These are phyloP conservation scores for Amaranthus tricolor DNA, from an alignment of 179 eudicot species.

Conservation along the genomic window DNA sequence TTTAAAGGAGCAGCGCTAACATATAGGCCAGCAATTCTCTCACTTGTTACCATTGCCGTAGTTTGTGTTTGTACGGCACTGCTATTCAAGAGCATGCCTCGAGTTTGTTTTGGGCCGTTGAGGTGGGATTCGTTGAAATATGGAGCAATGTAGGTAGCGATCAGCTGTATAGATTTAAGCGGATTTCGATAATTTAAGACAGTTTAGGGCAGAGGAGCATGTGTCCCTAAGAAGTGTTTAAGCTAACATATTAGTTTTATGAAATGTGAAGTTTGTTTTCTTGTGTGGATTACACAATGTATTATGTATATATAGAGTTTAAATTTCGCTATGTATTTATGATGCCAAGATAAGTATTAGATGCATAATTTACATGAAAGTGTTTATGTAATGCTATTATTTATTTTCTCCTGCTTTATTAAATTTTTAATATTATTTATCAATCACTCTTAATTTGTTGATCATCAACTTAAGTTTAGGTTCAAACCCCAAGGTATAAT, in stretches of 20 bases:
- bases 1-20: conserved; percentile 38
- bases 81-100: conserved; percentile 73
- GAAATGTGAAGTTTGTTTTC: not conserved
- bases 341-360: conserved; percentile 1
- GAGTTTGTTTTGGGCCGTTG: conserved; percentile 58
- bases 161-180: not conserved
- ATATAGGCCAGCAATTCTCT: conserved; percentile 68
- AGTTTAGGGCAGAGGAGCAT: not conserved
- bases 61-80: conserved; percentile 86
- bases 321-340: conserved; percentile 7
- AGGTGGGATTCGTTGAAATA: conserved; percentile 67
- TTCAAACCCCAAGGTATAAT: no score
- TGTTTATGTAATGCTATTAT: not conserved
- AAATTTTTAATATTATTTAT: no score
- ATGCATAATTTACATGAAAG: not conserved
- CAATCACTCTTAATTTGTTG: no score
- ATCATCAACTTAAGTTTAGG: no score
- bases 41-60: conserved; percentile 81
- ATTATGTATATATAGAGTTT: not conserved
- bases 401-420: no score
- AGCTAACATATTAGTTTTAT: conserved; percentile 8
- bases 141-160: conserved; percentile 57
- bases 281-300: not conserved
- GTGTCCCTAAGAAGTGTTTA: not conserved
- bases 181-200: not conserved